Evolutionary conservation across 331 rosid species (phyloP).

Genomic region (Rosa hybrid): DNA sequence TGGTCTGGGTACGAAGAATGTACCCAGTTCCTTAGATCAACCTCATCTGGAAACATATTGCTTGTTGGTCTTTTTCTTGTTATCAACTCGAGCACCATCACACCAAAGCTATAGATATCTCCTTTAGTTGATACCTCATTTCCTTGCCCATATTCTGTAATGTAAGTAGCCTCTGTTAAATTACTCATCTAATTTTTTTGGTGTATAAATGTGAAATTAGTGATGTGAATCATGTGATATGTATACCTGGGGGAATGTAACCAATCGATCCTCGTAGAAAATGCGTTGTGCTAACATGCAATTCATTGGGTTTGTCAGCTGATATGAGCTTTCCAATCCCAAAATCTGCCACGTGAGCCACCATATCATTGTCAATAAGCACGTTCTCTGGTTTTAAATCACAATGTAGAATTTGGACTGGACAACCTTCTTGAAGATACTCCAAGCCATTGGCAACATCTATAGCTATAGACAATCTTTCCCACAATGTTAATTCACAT

Average conservation of each 20-base stretch:
- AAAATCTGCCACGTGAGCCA: slow-evolving; percentile 43
- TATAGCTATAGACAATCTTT: slow-evolving; percentile 30
- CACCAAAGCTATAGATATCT: slow-evolving; percentile 36
- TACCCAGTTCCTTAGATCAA: slow-evolving; percentile 31
- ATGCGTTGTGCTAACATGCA: neutral
- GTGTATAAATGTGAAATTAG: neutral
- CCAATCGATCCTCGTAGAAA: slow-evolving; percentile 38
- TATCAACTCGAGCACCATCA: slow-evolving; percentile 32
- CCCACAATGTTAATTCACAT: slow-evolving; percentile 18
- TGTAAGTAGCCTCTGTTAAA: neutral
- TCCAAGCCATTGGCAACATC: slow-evolving; percentile 34
- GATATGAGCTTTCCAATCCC: slow-evolving; percentile 35
- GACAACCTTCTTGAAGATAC: slow-evolving; percentile 40
- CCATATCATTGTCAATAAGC: slow-evolving; percentile 34
- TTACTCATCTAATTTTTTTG: neutral
- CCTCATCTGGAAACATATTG: slow-evolving; percentile 11
- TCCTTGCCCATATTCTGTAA: slow-evolving; percentile 33
- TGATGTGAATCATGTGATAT: neutral
- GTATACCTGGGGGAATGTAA: slow-evolving; percentile 45
- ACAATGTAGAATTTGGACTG: slow-evolving; percentile 28
- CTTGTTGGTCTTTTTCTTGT: slow-evolving; percentile 35
- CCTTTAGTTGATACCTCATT: slow-evolving; percentile 31
- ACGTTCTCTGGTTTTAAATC: slow-evolving; percentile 46
- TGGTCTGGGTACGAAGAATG: slow-evolving; percentile 20
- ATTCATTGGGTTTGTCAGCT: slow-evolving; percentile 10